Evolutionary conservation across 768 basidiomycete genomes (phyloP).

Genomic region (Russula sp.): DNA sequence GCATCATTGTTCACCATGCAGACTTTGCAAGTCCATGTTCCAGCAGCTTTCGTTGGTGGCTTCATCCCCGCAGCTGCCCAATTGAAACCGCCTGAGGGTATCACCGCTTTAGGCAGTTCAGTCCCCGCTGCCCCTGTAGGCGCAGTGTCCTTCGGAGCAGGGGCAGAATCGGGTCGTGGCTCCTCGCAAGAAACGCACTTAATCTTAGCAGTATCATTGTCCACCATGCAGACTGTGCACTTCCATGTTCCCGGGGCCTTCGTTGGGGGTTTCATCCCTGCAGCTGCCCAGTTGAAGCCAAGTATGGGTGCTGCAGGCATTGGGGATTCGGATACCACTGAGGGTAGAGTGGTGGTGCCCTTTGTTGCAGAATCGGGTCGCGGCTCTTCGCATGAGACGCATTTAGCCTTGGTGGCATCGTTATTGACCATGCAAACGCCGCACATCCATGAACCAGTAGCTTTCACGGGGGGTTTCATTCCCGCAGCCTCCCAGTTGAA

Average conservation of each 20-base stretch:
- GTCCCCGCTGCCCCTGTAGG: too few relatives aligned
- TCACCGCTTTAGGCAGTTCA: background rate
- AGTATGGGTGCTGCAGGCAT: conserved; percentile 10
- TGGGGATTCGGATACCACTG: background rate
- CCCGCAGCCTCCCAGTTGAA: conserved; percentile 31
- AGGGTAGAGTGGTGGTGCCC: background rate
- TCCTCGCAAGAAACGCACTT: conserved; percentile 30
- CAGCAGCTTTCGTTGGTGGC: conserved; percentile 24
- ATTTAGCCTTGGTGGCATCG: conserved; percentile 38
- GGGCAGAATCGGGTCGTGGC: background rate
- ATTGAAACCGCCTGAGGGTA: conserved; percentile 28
- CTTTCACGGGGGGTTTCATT: conserved; percentile 22
- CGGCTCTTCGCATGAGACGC: conserved; percentile 40
- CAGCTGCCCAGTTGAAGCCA: conserved; percentile 35
- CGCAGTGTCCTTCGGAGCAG: background rate
- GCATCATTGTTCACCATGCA: conserved; percentile 30
- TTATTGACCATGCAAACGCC: conserved; percentile 34
- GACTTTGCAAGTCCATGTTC: conserved; percentile 35
- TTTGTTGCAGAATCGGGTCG: background rate
- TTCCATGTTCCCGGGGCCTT: conserved; percentile 30
- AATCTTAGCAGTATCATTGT: conserved; percentile 23
- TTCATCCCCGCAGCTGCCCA: conserved; percentile 35
- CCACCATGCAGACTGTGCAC: conserved; percentile 33
- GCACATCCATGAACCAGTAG: conserved; percentile 26
- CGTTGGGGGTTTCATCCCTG: conserved; percentile 30